These are phyloP conservation scores for Podosphaera aphanis DNA, from an alignment of 2,329 filamentous ascomycete genomes.

Conservation along the genomic window DNA sequence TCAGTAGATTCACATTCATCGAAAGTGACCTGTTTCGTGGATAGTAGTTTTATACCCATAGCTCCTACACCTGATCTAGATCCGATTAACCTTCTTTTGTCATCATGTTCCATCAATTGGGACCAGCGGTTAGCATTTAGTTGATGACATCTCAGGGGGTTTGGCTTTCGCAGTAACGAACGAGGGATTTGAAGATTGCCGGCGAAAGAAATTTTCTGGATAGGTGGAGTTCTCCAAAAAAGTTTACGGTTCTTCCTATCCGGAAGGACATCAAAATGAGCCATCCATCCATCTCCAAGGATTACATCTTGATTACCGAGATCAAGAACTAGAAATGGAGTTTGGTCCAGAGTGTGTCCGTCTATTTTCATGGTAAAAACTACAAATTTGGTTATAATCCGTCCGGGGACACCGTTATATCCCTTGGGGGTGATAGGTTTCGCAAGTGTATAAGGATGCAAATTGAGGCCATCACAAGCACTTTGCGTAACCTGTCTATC, in stretches of 20 bases:
- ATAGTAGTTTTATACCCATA: no score
- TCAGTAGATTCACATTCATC: not conserved
- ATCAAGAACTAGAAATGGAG: not conserved
- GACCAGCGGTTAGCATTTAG: not conserved
- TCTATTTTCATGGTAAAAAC: not conserved
- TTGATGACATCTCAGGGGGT: not conserved
- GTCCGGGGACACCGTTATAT: not conserved
- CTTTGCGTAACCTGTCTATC: not conserved
- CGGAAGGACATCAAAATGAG: not conserved
- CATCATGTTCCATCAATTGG: not conserved
- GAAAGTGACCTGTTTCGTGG: no score
- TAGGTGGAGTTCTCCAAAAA: not conserved
- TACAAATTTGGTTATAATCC: not conserved
- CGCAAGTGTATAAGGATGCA: not conserved
- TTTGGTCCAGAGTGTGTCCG: not conserved
- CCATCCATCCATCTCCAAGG: not conserved
- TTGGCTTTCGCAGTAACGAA: not conserved
- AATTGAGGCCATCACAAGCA: not conserved
- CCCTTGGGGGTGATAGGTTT: not conserved
- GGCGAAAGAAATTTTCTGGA: not conserved
- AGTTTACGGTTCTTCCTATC: not conserved
- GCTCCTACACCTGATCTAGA: no score
- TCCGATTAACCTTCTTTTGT: not conserved
- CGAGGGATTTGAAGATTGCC: not conserved
- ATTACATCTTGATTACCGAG: not conserved